Evolutionary conservation across 2,329 filamentous ascomycete genomes (phyloP).

Genomic region (Moelleriella libera): DNA sequence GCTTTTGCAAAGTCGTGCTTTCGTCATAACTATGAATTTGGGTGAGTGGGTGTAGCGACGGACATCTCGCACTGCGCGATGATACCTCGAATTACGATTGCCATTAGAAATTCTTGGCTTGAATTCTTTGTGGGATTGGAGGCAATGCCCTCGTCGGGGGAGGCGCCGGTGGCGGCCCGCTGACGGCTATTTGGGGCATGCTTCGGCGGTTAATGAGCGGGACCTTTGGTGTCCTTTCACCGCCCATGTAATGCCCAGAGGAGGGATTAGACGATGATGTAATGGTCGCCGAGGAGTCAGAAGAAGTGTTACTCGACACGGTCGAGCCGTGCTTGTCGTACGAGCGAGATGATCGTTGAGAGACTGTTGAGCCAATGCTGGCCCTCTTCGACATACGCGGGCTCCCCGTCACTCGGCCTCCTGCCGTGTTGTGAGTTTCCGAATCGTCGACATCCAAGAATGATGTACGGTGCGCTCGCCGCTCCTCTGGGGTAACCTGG

Average conservation of each 20-base stretch:
- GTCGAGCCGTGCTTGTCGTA: conserved; percentile 6
- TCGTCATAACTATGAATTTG: too few species aligned
- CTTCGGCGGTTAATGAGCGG: conserved; percentile 25
- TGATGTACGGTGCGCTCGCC: conserved; percentile 2
- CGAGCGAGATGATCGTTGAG: conserved; percentile 10
- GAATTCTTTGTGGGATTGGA: conserved; percentile 28
- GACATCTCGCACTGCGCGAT: neutral
- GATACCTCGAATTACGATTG: neutral
- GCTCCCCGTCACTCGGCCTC: conserved; percentile 3
- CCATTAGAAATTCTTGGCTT: neutral
- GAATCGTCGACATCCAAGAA: conserved; percentile 2
- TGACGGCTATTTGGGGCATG: conserved; percentile 32
- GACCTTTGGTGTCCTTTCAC: conserved; percentile 9
- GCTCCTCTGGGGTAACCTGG: neutral
- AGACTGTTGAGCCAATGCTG: conserved; percentile 14
- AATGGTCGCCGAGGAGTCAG: conserved; percentile 11
- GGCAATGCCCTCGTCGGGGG: conserved; percentile 41
- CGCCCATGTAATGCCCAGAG: conserved; percentile 5
- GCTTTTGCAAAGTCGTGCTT: too few species aligned
- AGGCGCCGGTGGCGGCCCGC: conserved; percentile 37
- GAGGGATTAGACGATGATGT: conserved; percentile 1
- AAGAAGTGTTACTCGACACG: conserved; percentile 9
- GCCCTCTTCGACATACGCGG: conserved; percentile 9
- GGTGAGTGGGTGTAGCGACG: too few species aligned
- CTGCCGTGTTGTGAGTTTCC: neutral